phyloP scores from a whole-genome alignment of 352 stramenopile genomes.

The Phytophthora kernoviae region DNA sequence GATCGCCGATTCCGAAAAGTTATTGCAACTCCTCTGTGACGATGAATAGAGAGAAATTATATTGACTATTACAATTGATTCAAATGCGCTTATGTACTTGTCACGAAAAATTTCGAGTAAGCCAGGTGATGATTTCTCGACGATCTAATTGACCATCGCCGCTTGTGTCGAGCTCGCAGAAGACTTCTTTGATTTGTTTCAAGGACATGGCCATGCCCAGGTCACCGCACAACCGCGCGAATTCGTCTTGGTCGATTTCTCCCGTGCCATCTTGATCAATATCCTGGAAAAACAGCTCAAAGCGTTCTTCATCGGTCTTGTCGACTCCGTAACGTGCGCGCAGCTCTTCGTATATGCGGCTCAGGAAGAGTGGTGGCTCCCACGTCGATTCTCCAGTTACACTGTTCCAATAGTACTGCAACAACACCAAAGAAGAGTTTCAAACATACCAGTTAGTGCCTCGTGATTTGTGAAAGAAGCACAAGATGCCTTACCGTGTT shows the following conservation, averaged over 20 bases:
- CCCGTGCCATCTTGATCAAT: conserved; percentile 64
- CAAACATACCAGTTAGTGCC: neutral
- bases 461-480: neutral
- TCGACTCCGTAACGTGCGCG: conserved; percentile 50
- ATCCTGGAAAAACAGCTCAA: conserved; percentile 70
- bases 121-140: conserved; percentile 64
- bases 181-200: conserved; percentile 61
- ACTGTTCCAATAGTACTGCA: conserved; percentile 78
- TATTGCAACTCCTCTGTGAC: conserved; percentile 64
- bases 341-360: conserved; percentile 61
- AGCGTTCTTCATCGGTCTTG: conserved; percentile 60
- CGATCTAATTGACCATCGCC: conserved; percentile 64
- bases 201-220: conserved; percentile 67
- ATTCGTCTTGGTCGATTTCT: conserved; percentile 69
- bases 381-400: conserved; percentile 65
- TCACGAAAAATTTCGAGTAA: conserved; percentile 50
- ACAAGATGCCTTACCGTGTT: conserved; percentile 49
- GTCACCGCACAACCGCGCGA: conserved; percentile 66
- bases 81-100: neutral
- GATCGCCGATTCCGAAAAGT: conserved; percentile 81
- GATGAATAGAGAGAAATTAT: conserved; percentile 39
- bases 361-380: conserved; percentile 61
- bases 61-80: conserved; percentile 16
- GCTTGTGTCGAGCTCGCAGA: conserved; percentile 64
- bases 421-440: neutral